Evolutionary conservation across 2,329 filamentous ascomycete genomes (phyloP), one percentile per base, ranked within the genome.

Genomic region (Sarocladium brachiariae): DNA sequence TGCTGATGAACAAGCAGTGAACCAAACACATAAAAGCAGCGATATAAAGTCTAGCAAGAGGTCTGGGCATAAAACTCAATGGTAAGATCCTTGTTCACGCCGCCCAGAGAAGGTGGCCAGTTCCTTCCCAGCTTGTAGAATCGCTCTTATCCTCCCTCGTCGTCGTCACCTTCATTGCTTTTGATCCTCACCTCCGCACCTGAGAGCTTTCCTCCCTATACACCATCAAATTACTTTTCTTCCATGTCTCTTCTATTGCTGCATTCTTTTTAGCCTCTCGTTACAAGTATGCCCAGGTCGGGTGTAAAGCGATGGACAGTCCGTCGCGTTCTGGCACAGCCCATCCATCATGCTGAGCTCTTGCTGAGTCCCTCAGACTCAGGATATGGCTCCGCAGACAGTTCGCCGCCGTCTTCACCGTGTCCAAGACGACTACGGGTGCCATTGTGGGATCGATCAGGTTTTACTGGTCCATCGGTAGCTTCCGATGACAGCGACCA

Each of bases 361-460:
- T 24, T 45, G 16, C 19, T 37, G 21, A 50, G 53, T 23, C 50
- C 54, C 11, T 9, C 41, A 13, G 56, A 58, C 24, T 58, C 55
- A 9, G 55, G 55, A 1, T 58, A 56, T 35, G 25, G 33, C 38
- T 58, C 56, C 21, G 37, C 43, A 21, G 51, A 53, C 6, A 27
- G 31, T 6, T 53, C 54, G 2, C 51, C 53, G 6, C 18, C 35
- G 16, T 19, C 24, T 8, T 47, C 43, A 5, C 43, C 43, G 14
- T 47, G 43, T 14, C 43, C 27, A 6, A 47, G 18, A 14, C 43
- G 10, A 11, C 43, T 6, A 11, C 24, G 9, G 5, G 6, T 47
- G 27, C 25, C 25, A 5, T 5, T 33, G 9, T 33, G 31, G n/a
- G 43, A 47, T 14, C 25, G 43, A n/a, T 19, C 25, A 5, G 43